phyloP scores from a whole-genome alignment of 352 stramenopile genomes.

The Elongisporangium prolatum region DNA sequence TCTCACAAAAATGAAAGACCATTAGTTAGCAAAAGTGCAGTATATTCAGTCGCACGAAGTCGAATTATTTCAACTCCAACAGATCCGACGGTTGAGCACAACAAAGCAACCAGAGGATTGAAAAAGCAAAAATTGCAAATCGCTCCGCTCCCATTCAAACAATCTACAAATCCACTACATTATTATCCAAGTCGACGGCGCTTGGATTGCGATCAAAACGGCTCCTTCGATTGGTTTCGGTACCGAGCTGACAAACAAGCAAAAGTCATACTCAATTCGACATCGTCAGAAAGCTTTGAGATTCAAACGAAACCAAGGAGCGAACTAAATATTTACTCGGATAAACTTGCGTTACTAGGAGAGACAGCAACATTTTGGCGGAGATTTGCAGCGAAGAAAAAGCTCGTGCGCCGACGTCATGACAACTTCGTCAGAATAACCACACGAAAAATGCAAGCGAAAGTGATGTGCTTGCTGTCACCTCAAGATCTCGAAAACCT shows the following conservation, averaged over 20 bases:
- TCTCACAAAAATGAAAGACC: background rate
- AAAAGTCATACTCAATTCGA: background rate
- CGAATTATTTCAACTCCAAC: background rate
- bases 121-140: background rate
- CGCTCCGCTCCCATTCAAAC: background rate
- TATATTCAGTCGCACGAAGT: background rate
- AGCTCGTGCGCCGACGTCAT: slow-evolving; percentile 15
- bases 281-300: background rate
- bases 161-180: background rate
- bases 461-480: slow-evolving; percentile 22
- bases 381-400: slow-evolving; percentile 16
- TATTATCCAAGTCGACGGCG: background rate
- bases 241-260: background rate
- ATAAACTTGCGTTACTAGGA: slow-evolving; percentile 38
- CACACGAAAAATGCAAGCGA: slow-evolving; percentile 11
- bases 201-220: background rate
- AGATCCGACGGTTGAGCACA: background rate
- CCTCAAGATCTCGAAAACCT: slow-evolving; percentile 6
- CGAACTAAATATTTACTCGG: slow-evolving; percentile 50
- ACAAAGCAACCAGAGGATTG: background rate
- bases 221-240: background rate
- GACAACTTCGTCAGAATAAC: slow-evolving; percentile 12
- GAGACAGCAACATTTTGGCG: slow-evolving; percentile 43
- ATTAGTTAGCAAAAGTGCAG: background rate
- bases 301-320: background rate